A percentile compares a stretch with the other conserved stretches of the same genome.
Evolutionary conservation across 2,329 filamentous ascomycete genomes (phyloP).

Genomic region (Lasiodiplodia sp.): DNA sequence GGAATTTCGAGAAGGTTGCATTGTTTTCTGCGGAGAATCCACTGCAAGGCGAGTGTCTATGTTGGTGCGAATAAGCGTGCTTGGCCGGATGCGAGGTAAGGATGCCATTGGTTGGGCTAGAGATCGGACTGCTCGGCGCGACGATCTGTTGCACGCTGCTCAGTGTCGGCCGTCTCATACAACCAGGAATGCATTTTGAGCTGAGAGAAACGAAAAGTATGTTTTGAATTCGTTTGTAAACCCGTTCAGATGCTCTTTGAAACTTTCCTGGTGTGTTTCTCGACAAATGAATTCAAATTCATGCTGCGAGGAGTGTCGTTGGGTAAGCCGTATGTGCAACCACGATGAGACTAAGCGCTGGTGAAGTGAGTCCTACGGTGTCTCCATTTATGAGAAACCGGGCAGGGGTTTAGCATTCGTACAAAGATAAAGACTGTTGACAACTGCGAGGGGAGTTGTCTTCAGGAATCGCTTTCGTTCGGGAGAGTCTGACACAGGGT

Average conservation of each 20-base stretch:
- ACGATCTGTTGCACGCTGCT: not conserved
- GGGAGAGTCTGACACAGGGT: not conserved
- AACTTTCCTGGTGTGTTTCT: not conserved
- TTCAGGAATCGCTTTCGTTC: not conserved
- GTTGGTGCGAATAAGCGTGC: not conserved
- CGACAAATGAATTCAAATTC: not conserved
- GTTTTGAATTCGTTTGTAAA: not conserved
- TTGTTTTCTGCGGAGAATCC: too few relatives aligned
- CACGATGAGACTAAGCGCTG: not conserved
- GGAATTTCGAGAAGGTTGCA: too few relatives aligned
- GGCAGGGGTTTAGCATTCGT: not conserved
- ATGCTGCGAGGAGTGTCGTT: not conserved
- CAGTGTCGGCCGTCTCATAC: not conserved
- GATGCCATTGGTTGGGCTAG: not conserved
- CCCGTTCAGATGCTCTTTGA: not conserved
- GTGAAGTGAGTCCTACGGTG: not conserved
- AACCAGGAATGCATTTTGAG: not conserved
- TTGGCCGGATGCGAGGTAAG: not conserved
- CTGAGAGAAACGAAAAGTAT: too few relatives aligned
- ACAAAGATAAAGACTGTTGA: not conserved
- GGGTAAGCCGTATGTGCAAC: not conserved
- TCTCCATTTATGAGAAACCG: not conserved
- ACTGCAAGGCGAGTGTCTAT: too few relatives aligned
- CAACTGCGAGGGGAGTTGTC: too few relatives aligned
- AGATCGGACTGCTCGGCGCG: not conserved